A percentile compares a stretch with the other conserved stretches of the same genome.
Evolutionary conservation across 2,329 filamentous ascomycete genomes (phyloP).

Genomic region (Waltergamsia citrina): DNA sequence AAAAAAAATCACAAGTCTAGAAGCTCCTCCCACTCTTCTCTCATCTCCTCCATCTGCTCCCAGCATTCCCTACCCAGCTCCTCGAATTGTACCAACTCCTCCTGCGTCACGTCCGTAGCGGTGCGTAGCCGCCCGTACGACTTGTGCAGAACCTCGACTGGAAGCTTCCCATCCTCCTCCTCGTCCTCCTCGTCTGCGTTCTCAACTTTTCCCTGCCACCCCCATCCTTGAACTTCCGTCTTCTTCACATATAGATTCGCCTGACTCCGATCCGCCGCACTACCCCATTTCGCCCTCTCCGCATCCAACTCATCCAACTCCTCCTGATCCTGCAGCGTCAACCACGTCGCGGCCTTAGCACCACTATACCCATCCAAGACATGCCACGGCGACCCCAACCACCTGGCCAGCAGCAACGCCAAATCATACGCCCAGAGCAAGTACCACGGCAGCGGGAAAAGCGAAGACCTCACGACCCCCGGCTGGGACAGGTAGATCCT

Average conservation of each 20-base stretch:
- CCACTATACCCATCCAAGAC: conserved; percentile 65
- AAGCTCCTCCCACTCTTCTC: conserved; percentile 53
- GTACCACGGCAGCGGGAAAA: conserved; percentile 65
- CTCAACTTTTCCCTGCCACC: conserved; percentile 52
- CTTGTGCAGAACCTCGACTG: conserved; percentile 36
- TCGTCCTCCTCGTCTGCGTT: conserved; percentile 26
- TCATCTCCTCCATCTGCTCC: conserved; percentile 63
- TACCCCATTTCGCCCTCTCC: conserved; percentile 73
- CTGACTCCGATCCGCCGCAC: conserved; percentile 51
- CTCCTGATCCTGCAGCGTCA: conserved; percentile 59
- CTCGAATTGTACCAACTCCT: conserved; percentile 53
- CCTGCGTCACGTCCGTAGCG: conserved; percentile 48
- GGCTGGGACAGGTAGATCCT: conserved; percentile 76
- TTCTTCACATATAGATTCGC: conserved; percentile 55
- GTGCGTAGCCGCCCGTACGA: conserved; percentile 50
- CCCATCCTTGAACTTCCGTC: conserved; percentile 85
- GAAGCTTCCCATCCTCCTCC: conserved; percentile 31
- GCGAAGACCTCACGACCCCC: conserved; percentile 73
- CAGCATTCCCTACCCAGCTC: conserved; percentile 51
- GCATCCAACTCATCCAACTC: conserved; percentile 47
- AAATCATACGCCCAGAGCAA: conserved; percentile 61
- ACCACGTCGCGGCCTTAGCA: conserved; percentile 67
- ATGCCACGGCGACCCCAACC: conserved; percentile 85
- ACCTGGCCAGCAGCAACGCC: conserved; percentile 62
- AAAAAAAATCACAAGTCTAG: conserved; percentile 7